A percentile compares a stretch with the other conserved stretches of the same genome.
Evolutionary conservation across 306 rosid species (phyloP).

Genomic region (Medicago ruthenica): DNA sequence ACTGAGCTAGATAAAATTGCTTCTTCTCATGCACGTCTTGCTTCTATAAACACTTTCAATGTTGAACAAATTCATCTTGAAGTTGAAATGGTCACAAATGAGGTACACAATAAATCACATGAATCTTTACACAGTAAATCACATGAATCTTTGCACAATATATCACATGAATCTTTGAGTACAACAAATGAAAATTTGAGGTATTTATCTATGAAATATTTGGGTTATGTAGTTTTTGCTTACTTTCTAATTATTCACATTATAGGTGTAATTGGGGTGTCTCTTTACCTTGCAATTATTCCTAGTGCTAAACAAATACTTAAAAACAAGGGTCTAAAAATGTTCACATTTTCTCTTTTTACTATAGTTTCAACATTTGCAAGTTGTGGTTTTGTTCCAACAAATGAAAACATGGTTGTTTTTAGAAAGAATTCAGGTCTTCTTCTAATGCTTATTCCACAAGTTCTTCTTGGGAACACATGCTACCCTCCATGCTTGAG

Average conservation of each 20-base stretch:
- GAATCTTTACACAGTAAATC: not conserved
- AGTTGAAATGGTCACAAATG: not conserved
- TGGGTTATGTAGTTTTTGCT: conserved; percentile 52
- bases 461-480: conserved; percentile 64
- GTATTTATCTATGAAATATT: conserved; percentile 37
- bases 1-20: conserved; percentile 26
- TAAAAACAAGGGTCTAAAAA: conserved; percentile 40
- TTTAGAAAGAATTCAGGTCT: conserved; percentile 58
- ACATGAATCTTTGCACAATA: not conserved
- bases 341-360: conserved; percentile 54
- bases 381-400: conserved; percentile 70
- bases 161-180: conserved; percentile 11
- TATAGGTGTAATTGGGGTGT: conserved; percentile 46
- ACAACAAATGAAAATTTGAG: conserved; percentile 7
- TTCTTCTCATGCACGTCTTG: conserved; percentile 22
- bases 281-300: conserved; percentile 39
- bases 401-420: conserved; percentile 71
- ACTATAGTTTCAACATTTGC: conserved; percentile 65
- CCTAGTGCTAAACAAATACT: conserved; percentile 48
- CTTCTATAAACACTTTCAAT: not conserved
- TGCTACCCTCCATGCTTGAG: conserved; percentile 59
- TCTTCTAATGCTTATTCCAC: conserved; percentile 56
- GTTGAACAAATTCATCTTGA: conserved; percentile 36
- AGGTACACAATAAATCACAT: not conserved
- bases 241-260: conserved; percentile 46